Base-by-base conservation (phyloP, 306 rosid genomes). In the Herpetospermum pedunculosum region DNA sequence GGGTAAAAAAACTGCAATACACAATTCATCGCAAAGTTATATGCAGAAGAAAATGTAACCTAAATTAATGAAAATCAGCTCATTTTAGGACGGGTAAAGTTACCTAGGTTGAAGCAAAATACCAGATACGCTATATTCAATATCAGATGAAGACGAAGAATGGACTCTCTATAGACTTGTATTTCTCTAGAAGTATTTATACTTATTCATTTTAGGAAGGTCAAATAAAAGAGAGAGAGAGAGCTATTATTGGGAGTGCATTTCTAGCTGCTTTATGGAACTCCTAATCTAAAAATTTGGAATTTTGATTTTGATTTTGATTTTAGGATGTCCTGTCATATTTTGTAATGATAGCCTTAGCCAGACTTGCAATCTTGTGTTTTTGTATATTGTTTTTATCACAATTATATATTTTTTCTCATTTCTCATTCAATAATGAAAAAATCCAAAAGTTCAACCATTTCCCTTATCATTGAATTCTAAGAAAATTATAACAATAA, bases 1-100 rank as follows among this genome's bases (percentile, higher is more conserved):
- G 59, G 52, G 75, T 67, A 43, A 83, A 54, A n/a, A 48, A 21
- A 58, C 32, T 48, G 60, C 34, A 75, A 75, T 62, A 34, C n/a
- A 15, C 37, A 53, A 67, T 49, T 32, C 43, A 81, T 34, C 37
- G 5, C 28, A 75, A 73, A 29, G 40, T 30, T 13, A 43, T 43
- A 26, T 12, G 10, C 54, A 19, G 14, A 50, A 69, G 18, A 30
- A 65, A 12, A 63, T 19, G 16, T 10, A 73, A 21, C 69, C 74
- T n/a, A n/a, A n/a, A n/a, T n/a, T n/a, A 72, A 32, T 19, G 50
- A 68, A 68, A 43, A 68, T 25, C 7, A 14, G 37, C 52, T 23
- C 8, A 64, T 67, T 21, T 67, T n/a, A 65, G 4, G 50, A 40
- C 0, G 18, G 52, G 73, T 25, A 43, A 67, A 23, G 21, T 67